A percentile compares a stretch with the other conserved stretches of the same genome.
These are phyloP conservation scores for Calendula officinalis DNA, from an alignment of 129 eudicot species.

Conservation along the genomic window DNA sequence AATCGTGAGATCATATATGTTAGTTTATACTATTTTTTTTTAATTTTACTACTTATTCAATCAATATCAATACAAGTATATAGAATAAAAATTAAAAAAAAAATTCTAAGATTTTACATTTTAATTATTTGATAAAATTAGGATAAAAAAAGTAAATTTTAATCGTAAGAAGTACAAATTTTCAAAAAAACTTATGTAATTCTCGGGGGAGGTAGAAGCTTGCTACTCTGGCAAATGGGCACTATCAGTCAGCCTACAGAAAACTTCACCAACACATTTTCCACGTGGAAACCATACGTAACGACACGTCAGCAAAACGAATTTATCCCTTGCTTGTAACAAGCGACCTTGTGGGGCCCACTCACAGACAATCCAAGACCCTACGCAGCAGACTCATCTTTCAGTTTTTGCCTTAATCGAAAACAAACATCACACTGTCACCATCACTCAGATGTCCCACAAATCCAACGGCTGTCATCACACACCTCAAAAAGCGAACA, in stretches of 20 bases:
- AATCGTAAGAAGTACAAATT: too few species aligned
- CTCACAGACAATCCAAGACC: constrained; percentile 22
- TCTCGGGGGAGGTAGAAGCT: neutral
- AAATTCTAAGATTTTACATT: too few species aligned
- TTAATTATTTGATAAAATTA: too few species aligned
- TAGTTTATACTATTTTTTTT: too few species aligned
- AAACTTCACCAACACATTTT: constrained; percentile 30
- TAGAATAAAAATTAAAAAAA: too few species aligned
- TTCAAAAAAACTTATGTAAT: too few species aligned
- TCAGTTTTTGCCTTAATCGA: constrained; percentile 56
- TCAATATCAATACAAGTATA: too few species aligned
- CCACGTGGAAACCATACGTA: constrained; percentile 20
- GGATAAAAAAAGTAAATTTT: too few species aligned
- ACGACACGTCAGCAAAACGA: constrained; percentile 46
- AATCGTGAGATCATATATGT: too few species aligned
- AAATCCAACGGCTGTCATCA: constrained; percentile 1
- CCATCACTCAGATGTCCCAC: constrained; percentile 52
- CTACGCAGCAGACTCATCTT: constrained; percentile 40
- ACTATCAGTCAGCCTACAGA: constrained; percentile 6
- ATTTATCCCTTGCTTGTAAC: constrained; percentile 85
- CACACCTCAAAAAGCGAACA: neutral
- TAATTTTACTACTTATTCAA: too few species aligned
- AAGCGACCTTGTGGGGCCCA: constrained; percentile 49
- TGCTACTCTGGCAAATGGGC: constrained; percentile 2
- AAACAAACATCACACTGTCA: constrained; percentile 42